Evolutionary conservation across 352 stramenopile species (phyloP).

Genomic region (Pythium aquatile): DNA sequence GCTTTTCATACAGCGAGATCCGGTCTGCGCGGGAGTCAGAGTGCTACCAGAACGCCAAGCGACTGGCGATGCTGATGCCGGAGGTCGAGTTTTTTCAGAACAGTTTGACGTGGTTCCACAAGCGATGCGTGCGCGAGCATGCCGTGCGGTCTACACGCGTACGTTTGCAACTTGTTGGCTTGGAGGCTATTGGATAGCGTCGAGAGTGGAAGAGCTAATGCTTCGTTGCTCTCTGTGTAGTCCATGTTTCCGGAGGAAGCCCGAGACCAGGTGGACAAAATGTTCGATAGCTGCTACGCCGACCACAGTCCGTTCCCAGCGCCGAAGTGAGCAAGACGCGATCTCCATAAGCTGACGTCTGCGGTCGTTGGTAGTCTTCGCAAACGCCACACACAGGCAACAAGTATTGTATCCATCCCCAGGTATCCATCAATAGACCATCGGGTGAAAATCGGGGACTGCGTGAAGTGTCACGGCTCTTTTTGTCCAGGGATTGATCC

Average conservation of each 20-base stretch:
- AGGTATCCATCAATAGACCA: not conserved
- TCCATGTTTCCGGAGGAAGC: slow-evolving; percentile 79
- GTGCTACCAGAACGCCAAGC: slow-evolving; percentile 73
- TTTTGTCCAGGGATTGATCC: not conserved
- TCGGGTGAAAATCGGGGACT: not conserved
- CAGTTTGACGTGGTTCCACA: slow-evolving; percentile 57
- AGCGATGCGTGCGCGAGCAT: slow-evolving; percentile 70
- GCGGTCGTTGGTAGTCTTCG: not conserved
- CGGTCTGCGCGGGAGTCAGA: slow-evolving; percentile 79
- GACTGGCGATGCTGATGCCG: slow-evolving; percentile 55
- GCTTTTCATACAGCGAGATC: slow-evolving; percentile 56
- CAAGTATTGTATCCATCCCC: not conserved
- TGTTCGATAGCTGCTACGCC: slow-evolving; percentile 75
- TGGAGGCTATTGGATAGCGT: too few relatives aligned
- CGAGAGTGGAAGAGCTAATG: too few relatives aligned
- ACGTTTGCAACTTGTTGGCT: slow-evolving; percentile 13
- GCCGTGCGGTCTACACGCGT: slow-evolving; percentile 73
- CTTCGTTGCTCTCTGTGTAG: slow-evolving; percentile 27
- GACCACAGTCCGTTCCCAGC: slow-evolving; percentile 62
- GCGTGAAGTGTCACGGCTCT: not conserved
- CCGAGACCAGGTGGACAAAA: slow-evolving; percentile 63
- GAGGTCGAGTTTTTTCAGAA: slow-evolving; percentile 65
- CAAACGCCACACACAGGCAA: not conserved
- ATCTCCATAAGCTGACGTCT: not conserved
- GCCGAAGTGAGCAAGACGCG: slow-evolving; percentile 11